phyloP scores from a whole-genome alignment of 768 basidiomycete genomes.

The Xanthoconium stramineum region DNA sequence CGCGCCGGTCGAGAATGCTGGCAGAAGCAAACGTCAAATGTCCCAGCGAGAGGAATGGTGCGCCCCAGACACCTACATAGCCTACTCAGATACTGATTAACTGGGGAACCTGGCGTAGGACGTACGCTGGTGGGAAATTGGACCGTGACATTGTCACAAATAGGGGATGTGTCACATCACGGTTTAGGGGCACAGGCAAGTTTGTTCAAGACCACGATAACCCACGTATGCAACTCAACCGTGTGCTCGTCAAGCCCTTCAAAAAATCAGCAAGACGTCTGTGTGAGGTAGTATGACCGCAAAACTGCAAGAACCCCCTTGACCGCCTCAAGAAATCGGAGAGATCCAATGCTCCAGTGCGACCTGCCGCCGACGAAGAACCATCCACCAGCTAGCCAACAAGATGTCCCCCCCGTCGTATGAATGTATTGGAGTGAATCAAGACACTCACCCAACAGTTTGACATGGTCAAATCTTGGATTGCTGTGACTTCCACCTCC shows the following conservation, averaged over 20 bases:
- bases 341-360: slow-evolving; percentile 1
- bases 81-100: not conserved
- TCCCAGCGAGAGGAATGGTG: not conserved
- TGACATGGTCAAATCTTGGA: slow-evolving; percentile 10
- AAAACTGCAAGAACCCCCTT: slow-evolving; percentile 5
- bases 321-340: slow-evolving; percentile 7
- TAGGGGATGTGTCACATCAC: slow-evolving; percentile 32
- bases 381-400: slow-evolving; percentile 3
- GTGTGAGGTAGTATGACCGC: slow-evolving; percentile 30
- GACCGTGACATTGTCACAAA: slow-evolving; percentile 25
- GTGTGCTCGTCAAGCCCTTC: slow-evolving; percentile 26
- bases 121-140: slow-evolving; percentile 9
- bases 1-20: not conserved
- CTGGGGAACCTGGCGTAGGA: not conserved
- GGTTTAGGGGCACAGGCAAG: slow-evolving; percentile 24
- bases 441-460: slow-evolving; percentile 29
- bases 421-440: slow-evolving; percentile 28
- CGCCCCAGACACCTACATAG: not conserved
- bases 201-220: slow-evolving; percentile 27
- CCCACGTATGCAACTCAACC: slow-evolving; percentile 25
- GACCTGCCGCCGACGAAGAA: not conserved
- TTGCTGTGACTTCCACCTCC: slow-evolving; percentile 1
- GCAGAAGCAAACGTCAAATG: not conserved
- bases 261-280: slow-evolving; percentile 18
- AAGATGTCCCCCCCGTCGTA: slow-evolving; percentile 21